phyloP scores from a whole-genome alignment of 805 yeast species.

The Yamadazyma nakazawae region DNA sequence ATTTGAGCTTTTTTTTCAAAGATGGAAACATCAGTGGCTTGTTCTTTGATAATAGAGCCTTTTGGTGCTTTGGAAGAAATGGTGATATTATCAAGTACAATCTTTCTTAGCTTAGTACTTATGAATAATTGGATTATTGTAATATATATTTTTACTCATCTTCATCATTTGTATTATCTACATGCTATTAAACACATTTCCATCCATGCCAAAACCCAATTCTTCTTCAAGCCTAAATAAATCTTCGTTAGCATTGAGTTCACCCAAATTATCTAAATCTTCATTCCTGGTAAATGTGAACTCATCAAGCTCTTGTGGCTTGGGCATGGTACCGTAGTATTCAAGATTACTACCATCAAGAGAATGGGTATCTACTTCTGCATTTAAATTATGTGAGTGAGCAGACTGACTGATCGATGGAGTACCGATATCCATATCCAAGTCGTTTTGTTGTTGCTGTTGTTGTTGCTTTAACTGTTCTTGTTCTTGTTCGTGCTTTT shows the following conservation, averaged over 20 bases:
- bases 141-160: too few species aligned
- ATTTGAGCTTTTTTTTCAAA: constrained; percentile 28
- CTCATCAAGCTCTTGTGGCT: constrained; percentile 43
- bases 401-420: constrained; percentile 12
- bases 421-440: constrained; percentile 13
- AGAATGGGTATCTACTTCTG: constrained; percentile 18
- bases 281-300: constrained; percentile 22
- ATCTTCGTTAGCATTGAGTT: constrained; percentile 20
- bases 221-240: constrained; percentile 42
- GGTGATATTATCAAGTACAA: constrained; percentile 35
- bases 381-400: constrained; percentile 16
- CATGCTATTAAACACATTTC: constrained; percentile 18
- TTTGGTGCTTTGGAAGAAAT: constrained; percentile 39
- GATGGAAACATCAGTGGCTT: constrained; percentile 37
- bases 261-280: constrained; percentile 10
- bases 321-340: constrained; percentile 37
- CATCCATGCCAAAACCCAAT: constrained; percentile 44
- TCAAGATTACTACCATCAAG: constrained; percentile 14
- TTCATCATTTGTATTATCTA: neutral
- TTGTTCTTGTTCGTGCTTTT: constrained; percentile 23
- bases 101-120: neutral
- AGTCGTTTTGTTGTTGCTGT: constrained; percentile 24
- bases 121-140: neutral
- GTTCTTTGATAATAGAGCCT: constrained; percentile 23
- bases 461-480: constrained; percentile 14